Base-by-base conservation (phyloP, 2,329 filamentous ascomycete species). In the Colletotrichum sp. region DNA sequence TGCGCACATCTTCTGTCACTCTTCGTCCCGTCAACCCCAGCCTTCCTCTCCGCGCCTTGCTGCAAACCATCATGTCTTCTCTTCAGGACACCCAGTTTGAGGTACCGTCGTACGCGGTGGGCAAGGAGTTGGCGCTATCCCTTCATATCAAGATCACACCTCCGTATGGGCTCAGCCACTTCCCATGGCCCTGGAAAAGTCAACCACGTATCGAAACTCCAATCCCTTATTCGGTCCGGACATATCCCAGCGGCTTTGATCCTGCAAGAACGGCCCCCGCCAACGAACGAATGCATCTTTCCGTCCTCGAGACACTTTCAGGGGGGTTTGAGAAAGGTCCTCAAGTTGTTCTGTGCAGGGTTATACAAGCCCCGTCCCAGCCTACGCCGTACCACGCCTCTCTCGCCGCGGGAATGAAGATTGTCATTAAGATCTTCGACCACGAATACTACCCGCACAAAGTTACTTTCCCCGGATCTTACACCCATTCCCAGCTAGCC, bases 381-480 rank as follows among this genome's bases (percentile, higher is more conserved):
- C 0, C 3, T 12, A n/a, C 19, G 19, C 19, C 19, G 0, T 0
- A 48, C 9, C 19, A 48, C 2, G 39, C 39, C 1, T 9, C 19
- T 22, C 39, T 48, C 39, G 5, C 9, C 19, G 19, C 6, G 0
- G 39, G 39, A 48, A 48, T 48, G 39, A 48, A 7, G 1, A 12
- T 12, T n/a, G 39, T 48, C 11, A 12, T n/a, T 0, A 22, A 48
- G 39, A n/a, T 48, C 19, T 48, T 48, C 39, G 39, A 48, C 39
- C 19, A 48, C 39, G 39, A 48, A 0, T 48, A 48, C 3, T 48
- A 48, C 19, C 39, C 9, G 1, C 39, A 48, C 16, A 48, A 0
- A 12, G 5, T 22, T 1, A 48, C 39, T 0, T n/a, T n/a, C 0
- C 39, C 39, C 19, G 0, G 39, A n/a, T 0, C 19, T 7, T 48